Evolutionary conservation across 106 monocot species (phyloP).

Genomic region (Dendrobium officinale): DNA sequence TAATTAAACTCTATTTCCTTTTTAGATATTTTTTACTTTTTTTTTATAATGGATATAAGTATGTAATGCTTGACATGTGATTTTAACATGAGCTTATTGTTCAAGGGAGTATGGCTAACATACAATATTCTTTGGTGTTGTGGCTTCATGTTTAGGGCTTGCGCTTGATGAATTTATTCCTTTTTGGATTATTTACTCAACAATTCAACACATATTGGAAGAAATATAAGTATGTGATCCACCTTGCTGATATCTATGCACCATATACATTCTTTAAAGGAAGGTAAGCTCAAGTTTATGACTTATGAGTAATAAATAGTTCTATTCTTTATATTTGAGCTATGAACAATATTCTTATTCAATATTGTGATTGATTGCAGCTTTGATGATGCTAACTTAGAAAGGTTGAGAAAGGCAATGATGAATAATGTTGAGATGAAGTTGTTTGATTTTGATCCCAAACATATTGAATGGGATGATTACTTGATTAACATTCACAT

Average conservation of each 20-base stretch:
- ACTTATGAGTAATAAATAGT: background rate
- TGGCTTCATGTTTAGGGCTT: constrained; percentile 25
- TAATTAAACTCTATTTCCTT: background rate
- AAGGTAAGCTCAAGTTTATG: constrained; percentile 20
- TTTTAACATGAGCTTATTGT: too few relatives aligned
- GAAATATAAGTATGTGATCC: constrained; percentile 45
- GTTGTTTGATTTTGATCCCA: constrained; percentile 36
- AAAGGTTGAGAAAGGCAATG: constrained; percentile 13
- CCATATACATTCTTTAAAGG: constrained; percentile 67
- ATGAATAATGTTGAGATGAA: background rate
- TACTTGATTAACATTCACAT: constrained; percentile 45
- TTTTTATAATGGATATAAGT: background rate
- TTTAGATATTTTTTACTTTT: background rate
- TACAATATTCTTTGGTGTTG: background rate
- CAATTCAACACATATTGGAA: constrained; percentile 25
- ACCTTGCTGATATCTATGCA: constrained; percentile 46
- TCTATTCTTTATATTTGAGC: background rate
- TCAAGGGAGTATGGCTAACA: background rate
- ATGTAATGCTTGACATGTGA: too few relatives aligned
- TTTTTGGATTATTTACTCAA: constrained; percentile 20
- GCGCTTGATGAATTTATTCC: constrained; percentile 27
- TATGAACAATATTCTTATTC: background rate
- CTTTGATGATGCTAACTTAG: constrained; percentile 42
- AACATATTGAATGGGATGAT: constrained; percentile 39
- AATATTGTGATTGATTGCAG: constrained; percentile 19